Evolutionary conservation across 305 asterid species (phyloP), one percentile per base, ranked within the genome.

Genomic region (Withania somnifera): DNA sequence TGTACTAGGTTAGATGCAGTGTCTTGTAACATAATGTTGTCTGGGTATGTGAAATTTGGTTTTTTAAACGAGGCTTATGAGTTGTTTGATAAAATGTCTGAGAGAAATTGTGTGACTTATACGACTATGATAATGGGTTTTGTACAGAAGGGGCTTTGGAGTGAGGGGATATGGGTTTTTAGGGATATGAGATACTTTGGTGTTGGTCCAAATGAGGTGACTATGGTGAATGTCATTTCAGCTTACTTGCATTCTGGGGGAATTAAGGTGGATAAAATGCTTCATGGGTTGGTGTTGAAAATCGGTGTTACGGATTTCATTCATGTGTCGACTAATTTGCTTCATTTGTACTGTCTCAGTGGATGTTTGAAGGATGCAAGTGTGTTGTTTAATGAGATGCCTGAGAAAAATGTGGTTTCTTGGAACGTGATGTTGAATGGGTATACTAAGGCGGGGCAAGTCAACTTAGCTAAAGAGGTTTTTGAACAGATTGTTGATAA

Each of bases 381-480:
- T n/a, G 24, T 77, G 69, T 52, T 94, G 78, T 96, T 94, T 57
- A 85, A 85, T 86, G 86, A 83, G 82, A 91, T 91, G 91, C 87
- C 81, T 13, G 91, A 89, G 19, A 89, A 83, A 87, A 94, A 91
- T 88, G 87, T 89, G 79, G 93, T 96, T 88, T 87, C 98, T 2
- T 93, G 97, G 95, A 94, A 94, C 84, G 98, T 93, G 82, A 96
- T 93, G 98, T 75, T 96, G 90, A 92, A 93, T 87, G 98, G 99
- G n/a, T 96, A 91, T 81, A 88, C 91, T 3, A 96, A 96, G 84
- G 95, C 90, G 4, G 89, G 94, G 71, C 56, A 82, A 75, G 82
- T 92, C 28, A 91, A 92, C 79, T 83, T 57, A 40, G 94, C 87
- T 14, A 87, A 88, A 83, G 89, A 90, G 32, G 24, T 94, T 67